A percentile compares a stretch with the other conserved stretches of the same genome.
Conservation (phyloP, 2,329 filamentous ascomycete genomes). For the Cladosporium sphaerospermum region DNA sequence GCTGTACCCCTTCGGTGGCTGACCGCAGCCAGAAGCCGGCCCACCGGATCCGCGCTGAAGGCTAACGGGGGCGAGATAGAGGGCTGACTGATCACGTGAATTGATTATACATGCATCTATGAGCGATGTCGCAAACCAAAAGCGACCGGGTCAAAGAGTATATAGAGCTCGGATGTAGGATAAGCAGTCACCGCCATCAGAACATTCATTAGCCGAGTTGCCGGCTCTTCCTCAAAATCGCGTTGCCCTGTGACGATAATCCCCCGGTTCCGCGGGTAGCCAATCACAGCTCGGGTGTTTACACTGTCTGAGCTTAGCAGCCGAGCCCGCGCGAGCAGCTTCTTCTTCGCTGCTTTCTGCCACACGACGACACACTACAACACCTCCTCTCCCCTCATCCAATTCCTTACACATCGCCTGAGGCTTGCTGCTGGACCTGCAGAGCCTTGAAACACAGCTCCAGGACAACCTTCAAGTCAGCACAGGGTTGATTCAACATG, state of each 20-base stretch:
- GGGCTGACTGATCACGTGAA: not conserved
- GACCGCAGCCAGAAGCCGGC: not conserved
- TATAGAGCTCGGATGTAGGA: not conserved
- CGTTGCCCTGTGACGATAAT: constrained; percentile 1
- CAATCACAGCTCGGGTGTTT: constrained; percentile 6
- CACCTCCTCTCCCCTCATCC: constrained; percentile 9
- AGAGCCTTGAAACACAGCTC: constrained; percentile 14
- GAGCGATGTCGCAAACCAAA: not conserved
- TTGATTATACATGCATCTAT: not conserved
- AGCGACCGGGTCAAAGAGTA: no score
- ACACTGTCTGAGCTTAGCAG: constrained; percentile 8
- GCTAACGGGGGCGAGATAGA: not conserved
- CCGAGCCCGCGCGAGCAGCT: constrained; percentile 12
- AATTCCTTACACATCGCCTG: constrained; percentile 4
- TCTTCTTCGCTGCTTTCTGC: constrained; percentile 14
- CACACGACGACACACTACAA: constrained; percentile 16
- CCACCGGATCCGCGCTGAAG: not conserved
- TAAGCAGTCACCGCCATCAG: not conserved
- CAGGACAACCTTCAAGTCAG: constrained; percentile 15
- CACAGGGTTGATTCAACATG: constrained; percentile 27
- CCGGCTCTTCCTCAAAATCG: not conserved
- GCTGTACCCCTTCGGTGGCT: not conserved
- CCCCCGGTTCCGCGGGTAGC: not conserved
- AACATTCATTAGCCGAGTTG: not conserved
- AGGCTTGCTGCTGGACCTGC: constrained; percentile 20